phyloP scores from a whole-genome alignment of 306 rosid species.

The Betula pendula region DNA sequence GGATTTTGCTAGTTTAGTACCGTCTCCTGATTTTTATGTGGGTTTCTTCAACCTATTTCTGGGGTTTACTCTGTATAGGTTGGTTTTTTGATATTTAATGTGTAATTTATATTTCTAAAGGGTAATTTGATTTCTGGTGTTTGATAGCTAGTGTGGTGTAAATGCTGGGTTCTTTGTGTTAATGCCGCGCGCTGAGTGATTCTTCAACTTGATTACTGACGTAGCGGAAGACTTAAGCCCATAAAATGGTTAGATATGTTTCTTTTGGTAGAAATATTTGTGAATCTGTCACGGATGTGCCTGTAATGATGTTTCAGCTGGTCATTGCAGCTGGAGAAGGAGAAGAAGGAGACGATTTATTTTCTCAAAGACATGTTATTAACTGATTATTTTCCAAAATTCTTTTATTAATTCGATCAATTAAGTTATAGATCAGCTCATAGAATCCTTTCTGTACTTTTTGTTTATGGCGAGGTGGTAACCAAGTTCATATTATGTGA shows the following conservation, averaged over 20 bases:
- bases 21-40: too few species aligned
- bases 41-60: too few species aligned
- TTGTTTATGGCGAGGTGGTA: not conserved
- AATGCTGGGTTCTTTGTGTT: too few species aligned
- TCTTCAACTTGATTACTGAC: too few species aligned
- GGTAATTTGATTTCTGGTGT: too few species aligned
- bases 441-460: not conserved
- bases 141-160: too few species aligned
- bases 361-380: not conserved
- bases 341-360: constrained; percentile 57
- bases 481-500: not conserved
- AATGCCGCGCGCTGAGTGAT: too few species aligned
- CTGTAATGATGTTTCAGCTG: constrained; percentile 53
- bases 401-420: not conserved
- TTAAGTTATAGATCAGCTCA: not conserved
- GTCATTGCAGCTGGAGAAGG: constrained; percentile 91
- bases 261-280: constrained; percentile 25
- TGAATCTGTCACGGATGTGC: constrained; percentile 8
- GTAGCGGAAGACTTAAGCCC: too few species aligned
- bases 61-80: too few species aligned
- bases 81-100: too few species aligned
- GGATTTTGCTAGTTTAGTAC: too few species aligned
- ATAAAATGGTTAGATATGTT: constrained; percentile 69
- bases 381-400: not conserved
- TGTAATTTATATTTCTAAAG: too few species aligned